phyloP scores from a whole-genome alignment of 257 asterid genomes.

The Solanum clarkiae region DNA sequence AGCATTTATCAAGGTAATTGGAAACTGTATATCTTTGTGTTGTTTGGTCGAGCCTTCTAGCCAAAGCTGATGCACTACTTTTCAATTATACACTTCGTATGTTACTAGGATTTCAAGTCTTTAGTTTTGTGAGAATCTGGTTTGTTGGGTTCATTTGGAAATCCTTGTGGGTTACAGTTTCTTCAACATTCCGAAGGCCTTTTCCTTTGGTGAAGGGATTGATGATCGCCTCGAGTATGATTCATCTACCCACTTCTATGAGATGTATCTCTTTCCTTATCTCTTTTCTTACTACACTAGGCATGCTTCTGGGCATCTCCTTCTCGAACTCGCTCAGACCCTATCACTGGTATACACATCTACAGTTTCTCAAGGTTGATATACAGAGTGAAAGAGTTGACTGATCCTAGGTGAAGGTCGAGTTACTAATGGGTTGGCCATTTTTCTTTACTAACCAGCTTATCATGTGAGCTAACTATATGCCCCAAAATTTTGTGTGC shows the following conservation, averaged over 20 bases:
- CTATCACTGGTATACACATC: not conserved
- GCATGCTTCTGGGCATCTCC: not conserved
- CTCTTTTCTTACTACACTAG: not conserved
- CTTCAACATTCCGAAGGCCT: not conserved
- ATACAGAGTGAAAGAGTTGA: not conserved
- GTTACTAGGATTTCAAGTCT: not conserved
- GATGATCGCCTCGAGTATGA: not conserved
- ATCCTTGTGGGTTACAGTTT: not conserved
- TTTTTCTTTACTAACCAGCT: not conserved
- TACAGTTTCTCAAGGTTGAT: not conserved
- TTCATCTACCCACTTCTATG: not conserved
- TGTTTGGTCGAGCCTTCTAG: not conserved
- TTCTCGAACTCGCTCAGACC: not conserved
- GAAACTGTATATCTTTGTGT: not conserved
- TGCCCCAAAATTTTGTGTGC: too few species aligned
- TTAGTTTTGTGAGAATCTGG: not conserved
- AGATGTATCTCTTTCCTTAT: not conserved
- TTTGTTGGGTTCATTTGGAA: not conserved
- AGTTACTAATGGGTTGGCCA: not conserved
- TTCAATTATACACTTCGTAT: not conserved
- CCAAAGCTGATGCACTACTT: not conserved
- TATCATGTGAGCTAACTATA: not conserved
- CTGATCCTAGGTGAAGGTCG: not conserved
- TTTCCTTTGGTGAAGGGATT: not conserved
- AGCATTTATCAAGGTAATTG: constrained; percentile 73